Base-by-base conservation (phyloP, 2,329 filamentous ascomycete species). In the Chrysoporthe austroafricana region DNA sequence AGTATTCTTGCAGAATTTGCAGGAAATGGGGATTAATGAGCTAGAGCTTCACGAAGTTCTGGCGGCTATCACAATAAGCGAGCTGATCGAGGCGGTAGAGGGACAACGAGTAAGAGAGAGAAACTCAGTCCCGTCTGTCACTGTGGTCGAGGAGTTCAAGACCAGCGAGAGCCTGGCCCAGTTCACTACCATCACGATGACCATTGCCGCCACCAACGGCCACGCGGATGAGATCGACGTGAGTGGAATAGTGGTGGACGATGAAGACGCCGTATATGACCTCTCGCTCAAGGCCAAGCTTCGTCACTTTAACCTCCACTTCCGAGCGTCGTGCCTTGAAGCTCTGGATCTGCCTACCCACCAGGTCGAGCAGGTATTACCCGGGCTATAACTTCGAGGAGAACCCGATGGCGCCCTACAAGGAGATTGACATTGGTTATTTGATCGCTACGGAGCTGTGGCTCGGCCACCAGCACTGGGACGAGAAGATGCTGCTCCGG, bases 1-100 rank as follows among this genome's bases (percentile, higher is more conserved):
- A 74, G 32, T 32, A 5, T 52, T 63, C 36, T 34, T 57, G 46
- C 62, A 63, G 39, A 46, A 43, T 7, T 16, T 63, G 34, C 62
- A 48, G 14, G 1, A 43, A 48, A 34, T 44, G 26, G 36, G 46
- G 2, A 44, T 63, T 16, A 21, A n/a, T 8, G 13, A 36, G 3
- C 50, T 63, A 13, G 36, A 48, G 18, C 56, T 63, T 18, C 44
- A 63, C 21, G 50, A 54, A 6, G 52, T 63, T 16, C 52, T 63
- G 2, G 13, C 34, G 26, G 32, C 39, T n/a, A 4, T 5, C 9
- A 56, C 62, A 13, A 21, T 63, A 5, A 14, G 11, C 34, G 62
- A 46, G 8, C 34, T 66, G 4, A 70, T 68, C 7, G 58, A 61
- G 7, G 52, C 68, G 50, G 36, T 58, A 8, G 34, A 36, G 16